These are phyloP conservation scores for Testicularia cyperi DNA, from an alignment of 1,284 basidiomycete genomes.

Conservation along the genomic window DNA sequence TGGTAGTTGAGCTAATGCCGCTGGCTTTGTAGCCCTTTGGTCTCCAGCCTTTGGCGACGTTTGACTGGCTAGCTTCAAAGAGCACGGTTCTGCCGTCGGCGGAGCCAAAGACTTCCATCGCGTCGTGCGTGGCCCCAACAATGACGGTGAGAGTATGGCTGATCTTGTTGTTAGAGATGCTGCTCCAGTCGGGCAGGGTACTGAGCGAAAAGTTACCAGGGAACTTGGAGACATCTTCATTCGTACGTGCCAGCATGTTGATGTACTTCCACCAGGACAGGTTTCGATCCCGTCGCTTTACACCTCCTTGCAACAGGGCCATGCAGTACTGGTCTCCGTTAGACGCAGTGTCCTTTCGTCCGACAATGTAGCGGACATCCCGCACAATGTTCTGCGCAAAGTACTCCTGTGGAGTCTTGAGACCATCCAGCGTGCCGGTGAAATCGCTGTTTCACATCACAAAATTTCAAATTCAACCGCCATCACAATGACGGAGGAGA, in stretches of 20 bases:
- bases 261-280: slow-evolving; percentile 58
- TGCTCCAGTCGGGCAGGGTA: slow-evolving; percentile 51
- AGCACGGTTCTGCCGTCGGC: slow-evolving; percentile 48
- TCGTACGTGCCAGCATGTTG: slow-evolving; percentile 47
- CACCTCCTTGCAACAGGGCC: slow-evolving; percentile 54
- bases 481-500: too few relatives aligned
- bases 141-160: slow-evolving; percentile 48
- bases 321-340: slow-evolving; percentile 56
- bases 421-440: slow-evolving; percentile 36
- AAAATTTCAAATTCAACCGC: too few relatives aligned
- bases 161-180: slow-evolving; percentile 25
- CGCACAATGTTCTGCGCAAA: slow-evolving; percentile 46
- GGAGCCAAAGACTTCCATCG: slow-evolving; percentile 43
- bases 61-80: slow-evolving; percentile 22
- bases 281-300: slow-evolving; percentile 48
- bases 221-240: slow-evolving; percentile 43
- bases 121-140: slow-evolving; percentile 47
- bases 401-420: slow-evolving; percentile 39
- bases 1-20: neutral
- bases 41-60: slow-evolving; percentile 53
- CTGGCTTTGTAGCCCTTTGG: slow-evolving; percentile 32
- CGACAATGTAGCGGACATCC: slow-evolving; percentile 55
- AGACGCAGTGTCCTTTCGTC: slow-evolving; percentile 36
- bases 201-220: slow-evolving; percentile 34
- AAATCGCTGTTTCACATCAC: too few relatives aligned